Evolutionary conservation across 495 filamentous ascomycete genomes (phyloP), one percentile per base, ranked within the genome.

Genomic region (Lasiosphaeria hispida): DNA sequence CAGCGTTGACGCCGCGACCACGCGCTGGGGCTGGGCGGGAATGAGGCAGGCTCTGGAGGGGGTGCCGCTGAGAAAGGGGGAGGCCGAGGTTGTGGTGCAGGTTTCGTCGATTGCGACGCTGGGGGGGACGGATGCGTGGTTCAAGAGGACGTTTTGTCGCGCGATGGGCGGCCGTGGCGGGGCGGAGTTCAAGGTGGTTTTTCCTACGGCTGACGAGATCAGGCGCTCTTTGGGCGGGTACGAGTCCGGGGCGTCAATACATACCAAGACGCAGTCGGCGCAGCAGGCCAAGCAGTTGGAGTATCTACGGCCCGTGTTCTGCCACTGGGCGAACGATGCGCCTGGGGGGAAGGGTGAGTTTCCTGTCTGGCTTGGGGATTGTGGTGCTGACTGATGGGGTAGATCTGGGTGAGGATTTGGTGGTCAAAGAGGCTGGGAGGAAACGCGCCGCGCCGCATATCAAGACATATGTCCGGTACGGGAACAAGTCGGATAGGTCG

Each of bases 371-470:
- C 15, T 53, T 47, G 39, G 23, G 6, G 42, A 10, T 51, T 14
- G 35, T n/a, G 23, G 14, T 34, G 9, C 37, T 45, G 30, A 45
- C 13, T 37, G 35, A 17, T 23, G 10, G 38, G 34, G 17, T 19
- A 65, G 63, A 51, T 1, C 53, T 65, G 3, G 40, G 10, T 3
- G 43, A 34, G 4, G 48, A 41, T 5, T 40, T 33, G 0, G 3
- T 40, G 4, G 9, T 63, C 1, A 61, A 60, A 33, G 73, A 76
- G 13, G 75, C 81, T 40, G 83, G 87, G 10, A 79, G 92, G 43
- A 77, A 83, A n/a, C 79, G 83, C n/a, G 91, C 91, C 4, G 91
- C 92, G 3, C 92, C 92, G 0, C 92, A 96, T 65, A 89, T 96
- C 61, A 96, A 96, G 69, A 96, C 91, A 0, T 96, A 94, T 58